Base-by-base conservation (phyloP, 805 yeast genomes). In the Saturnispora sekii region DNA sequence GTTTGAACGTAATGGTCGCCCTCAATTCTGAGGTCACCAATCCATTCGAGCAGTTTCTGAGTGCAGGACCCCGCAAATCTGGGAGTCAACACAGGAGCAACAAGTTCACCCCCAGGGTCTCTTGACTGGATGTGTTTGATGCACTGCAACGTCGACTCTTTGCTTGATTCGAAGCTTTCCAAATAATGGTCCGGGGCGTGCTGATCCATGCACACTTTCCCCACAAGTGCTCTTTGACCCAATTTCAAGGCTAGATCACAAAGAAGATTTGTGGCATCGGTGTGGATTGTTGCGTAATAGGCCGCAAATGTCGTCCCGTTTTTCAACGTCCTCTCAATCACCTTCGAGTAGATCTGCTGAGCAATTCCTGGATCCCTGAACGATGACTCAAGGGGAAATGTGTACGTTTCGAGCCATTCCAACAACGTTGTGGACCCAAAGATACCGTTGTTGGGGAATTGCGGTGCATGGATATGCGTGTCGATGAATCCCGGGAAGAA, bases 301-400 rank as follows among this genome's bases (percentile, higher is more conserved):
- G 94, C 73, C 0, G 95, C 95, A 45, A 90, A 79, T 1, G 98
- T 93, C 1, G 97, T 93, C 16, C 98, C 98, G 58, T 79, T 70
- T 3, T 60, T 56, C 50, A 93, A 65, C 0, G 96, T 85, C 45
- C 82, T 76, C 3, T 64, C 55, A n/a, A 93, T 76, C 5, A 83
- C 84, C 52, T 72, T 74, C 11, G 70, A 52, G 60, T 90, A 93
- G 1, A 89, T 79, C 6, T 67, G 59, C 10, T 63, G 51, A 0
- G 96, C 96, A 38, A 70, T 59, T 1, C 60, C 55, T 17, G 73
- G 52, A 50, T 81, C 76, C 15, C 63, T 65, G 49, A 86, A 73
- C 4, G 84, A 71, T 7, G 84, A 68, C 62, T 93, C 98, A 45
- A 89, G 62, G 1, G 96, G 95, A 68, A 89, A 93, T 0, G 98